These are phyloP conservation scores for Metroxylon sagu DNA, from an alignment of 176 grass and related monocot genomes.

Conservation along the genomic window DNA sequence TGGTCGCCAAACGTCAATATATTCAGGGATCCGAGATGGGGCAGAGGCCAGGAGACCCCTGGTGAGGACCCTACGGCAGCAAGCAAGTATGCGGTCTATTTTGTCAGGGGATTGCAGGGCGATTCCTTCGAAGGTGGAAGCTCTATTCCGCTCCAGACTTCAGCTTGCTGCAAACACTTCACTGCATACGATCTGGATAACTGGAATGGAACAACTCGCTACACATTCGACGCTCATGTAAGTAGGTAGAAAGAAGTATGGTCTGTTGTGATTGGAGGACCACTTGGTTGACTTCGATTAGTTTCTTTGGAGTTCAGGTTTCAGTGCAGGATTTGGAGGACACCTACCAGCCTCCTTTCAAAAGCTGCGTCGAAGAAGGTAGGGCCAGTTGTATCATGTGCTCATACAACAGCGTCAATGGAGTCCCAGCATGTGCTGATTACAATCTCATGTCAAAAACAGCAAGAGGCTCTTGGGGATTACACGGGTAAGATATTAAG, in stretches of 20 bases:
- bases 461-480: conserved; percentile 53
- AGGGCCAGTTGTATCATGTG: conserved; percentile 61
- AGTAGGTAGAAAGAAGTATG: no score
- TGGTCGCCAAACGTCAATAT: conserved; percentile 81
- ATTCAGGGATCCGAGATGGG: conserved; percentile 68
- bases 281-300: no score
- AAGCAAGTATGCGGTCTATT: conserved; percentile 42
- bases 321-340: conserved; percentile 52
- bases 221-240: conserved; percentile 41
- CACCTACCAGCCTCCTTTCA: conserved; percentile 67
- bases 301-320: no score
- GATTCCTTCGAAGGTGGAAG: not conserved
- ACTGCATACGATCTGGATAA: conserved; percentile 65
- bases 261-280: no score
- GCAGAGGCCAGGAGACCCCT: conserved; percentile 70
- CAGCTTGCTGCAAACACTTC: conserved; percentile 74
- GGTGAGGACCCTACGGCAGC: conserved; percentile 53
- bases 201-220: conserved; percentile 39
- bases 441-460: conserved; percentile 73
- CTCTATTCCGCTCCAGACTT: conserved; percentile 23
- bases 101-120: conserved; percentile 61
- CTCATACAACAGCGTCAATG: conserved; percentile 62
- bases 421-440: conserved; percentile 61
- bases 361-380: conserved; percentile 50
- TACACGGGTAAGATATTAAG: conserved; percentile 45